Evolutionary conservation across 345 rosid species (phyloP), one percentile per base, ranked within the genome.

Genomic region (Eucalyptus curtisii): DNA sequence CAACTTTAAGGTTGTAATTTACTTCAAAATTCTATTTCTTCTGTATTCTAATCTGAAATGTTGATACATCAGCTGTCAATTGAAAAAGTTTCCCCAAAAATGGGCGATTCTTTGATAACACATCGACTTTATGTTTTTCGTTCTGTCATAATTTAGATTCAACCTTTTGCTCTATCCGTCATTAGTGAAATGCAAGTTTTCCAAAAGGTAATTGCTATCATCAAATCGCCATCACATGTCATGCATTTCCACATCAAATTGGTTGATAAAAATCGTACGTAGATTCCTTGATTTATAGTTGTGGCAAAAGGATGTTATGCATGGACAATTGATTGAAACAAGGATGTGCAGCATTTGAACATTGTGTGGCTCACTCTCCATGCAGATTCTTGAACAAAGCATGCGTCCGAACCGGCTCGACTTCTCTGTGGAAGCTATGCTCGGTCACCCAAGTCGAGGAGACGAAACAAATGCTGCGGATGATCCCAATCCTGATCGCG

Each of bases 401-500:
- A 64, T 91, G 96, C 59, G 93, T 96, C 42, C 93, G 91, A 89
- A 94, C 96, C 50, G 95, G 93, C 53, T 84, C 93, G 66, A 91
- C 88, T 6, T 90, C 90, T 90, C 91, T 92, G 31, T 97, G 98
- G 98, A 90, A 88, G 91, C 90, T 96, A 2, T 94, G 98, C 90
- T 80, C 98, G 12, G 96, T 93, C 24, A 96, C 98, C 37, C 97
- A 97, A 93, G 98, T 97, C 0, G 99, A 97, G 91, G 99, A 97
- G 90, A 96, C 99, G 22, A 97, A 97, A 85, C 98, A 97, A 89
- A 96, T 97, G 97, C 57, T 97, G 31, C 90, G 95, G 90, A 97
- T 98, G 99, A 91, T 98, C 61, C 99, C 99, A 4, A 92, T 97
- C 86, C 55, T 94, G 91, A 24, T 95, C 40, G 91, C 95, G 76